A percentile compares a stretch with the other conserved stretches of the same genome.
phyloP scores from a whole-genome alignment of 108 stramenopile genomes.

The Nitzschia putrida region DNA sequence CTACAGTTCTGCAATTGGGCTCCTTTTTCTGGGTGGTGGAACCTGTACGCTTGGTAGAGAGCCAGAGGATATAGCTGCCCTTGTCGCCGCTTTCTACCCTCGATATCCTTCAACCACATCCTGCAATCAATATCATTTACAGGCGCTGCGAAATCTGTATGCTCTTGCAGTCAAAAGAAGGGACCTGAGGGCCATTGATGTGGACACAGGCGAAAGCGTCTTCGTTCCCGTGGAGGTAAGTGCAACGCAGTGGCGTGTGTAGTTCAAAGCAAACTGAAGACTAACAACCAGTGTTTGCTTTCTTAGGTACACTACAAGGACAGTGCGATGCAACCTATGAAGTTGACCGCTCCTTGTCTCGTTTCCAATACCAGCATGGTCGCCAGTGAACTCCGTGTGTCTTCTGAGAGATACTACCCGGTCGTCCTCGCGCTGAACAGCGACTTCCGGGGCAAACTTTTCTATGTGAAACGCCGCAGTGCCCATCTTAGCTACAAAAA shows the following conservation, averaged over 20 bases:
- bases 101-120: slow-evolving; percentile 79
- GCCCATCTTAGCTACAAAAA: slow-evolving; percentile 74
- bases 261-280: slow-evolving; percentile 21
- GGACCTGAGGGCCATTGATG: slow-evolving; percentile 85
- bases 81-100: slow-evolving; percentile 92
- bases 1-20: slow-evolving; percentile 85
- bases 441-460: slow-evolving; percentile 17
- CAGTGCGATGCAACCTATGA: slow-evolving; percentile 17
- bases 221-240: slow-evolving; percentile 72
- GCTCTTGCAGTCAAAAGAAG: slow-evolving; percentile 91
- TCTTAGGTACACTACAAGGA: slow-evolving; percentile 32
- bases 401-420: slow-evolving; percentile 57
- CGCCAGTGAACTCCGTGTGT: slow-evolving; percentile 43
- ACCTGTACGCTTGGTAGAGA: slow-evolving; percentile 85
- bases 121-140: slow-evolving; percentile 96
- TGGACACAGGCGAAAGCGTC: slow-evolving; percentile 80
- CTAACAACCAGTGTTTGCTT: background rate
- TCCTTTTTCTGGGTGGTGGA: slow-evolving; percentile 95
- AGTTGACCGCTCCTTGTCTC: slow-evolving; percentile 44
- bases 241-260: background rate
- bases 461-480: slow-evolving; percentile 85
- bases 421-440: slow-evolving; percentile 23
- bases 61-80: slow-evolving; percentile 89
- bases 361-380: slow-evolving; percentile 35
- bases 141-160: slow-evolving; percentile 95